Percentiles rank a stretch among this genome's conserved stretches.
These are phyloP conservation scores for Adansonia rubrostipa DNA, from an alignment of 441 rosid species.

Conservation along the genomic window DNA sequence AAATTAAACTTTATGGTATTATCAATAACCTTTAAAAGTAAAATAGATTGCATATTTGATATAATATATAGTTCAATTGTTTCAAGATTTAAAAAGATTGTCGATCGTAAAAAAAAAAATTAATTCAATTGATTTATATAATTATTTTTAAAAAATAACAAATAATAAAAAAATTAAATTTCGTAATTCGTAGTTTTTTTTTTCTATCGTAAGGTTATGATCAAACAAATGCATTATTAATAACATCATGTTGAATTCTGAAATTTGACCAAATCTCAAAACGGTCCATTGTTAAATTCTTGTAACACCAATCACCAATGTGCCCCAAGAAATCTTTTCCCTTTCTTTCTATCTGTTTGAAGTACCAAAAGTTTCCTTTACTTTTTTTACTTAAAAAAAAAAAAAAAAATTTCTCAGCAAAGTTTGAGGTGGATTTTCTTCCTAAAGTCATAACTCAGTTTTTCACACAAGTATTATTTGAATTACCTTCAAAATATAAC, in stretches of 20 bases:
- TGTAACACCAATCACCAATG: not conserved
- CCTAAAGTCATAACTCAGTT: not conserved
- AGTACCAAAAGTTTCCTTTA: not conserved
- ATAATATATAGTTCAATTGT: too few relatives aligned
- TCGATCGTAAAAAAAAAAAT: not conserved
- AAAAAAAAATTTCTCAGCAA: not conserved
- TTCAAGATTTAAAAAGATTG: too few relatives aligned
- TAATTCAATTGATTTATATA: not conserved
- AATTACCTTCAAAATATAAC: not conserved
- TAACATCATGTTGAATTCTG: not conserved
- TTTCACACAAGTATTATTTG: not conserved
- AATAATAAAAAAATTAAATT: too few relatives aligned
- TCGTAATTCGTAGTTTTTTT: too few relatives aligned
- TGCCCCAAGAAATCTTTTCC: too few relatives aligned
- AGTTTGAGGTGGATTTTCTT: not conserved
- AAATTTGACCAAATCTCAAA: not conserved
- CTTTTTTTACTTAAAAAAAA: not conserved
- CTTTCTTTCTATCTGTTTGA: not conserved
- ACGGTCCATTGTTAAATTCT: not conserved
- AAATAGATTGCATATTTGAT: too few relatives aligned
- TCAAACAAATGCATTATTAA: not conserved
- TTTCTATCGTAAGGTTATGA: not conserved
- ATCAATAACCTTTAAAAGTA: too few relatives aligned
- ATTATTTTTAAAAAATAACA: too few relatives aligned
- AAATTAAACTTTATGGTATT: too few relatives aligned